Base-by-base conservation (phyloP, 306 rosid species). In the Lupinus albus region DNA sequence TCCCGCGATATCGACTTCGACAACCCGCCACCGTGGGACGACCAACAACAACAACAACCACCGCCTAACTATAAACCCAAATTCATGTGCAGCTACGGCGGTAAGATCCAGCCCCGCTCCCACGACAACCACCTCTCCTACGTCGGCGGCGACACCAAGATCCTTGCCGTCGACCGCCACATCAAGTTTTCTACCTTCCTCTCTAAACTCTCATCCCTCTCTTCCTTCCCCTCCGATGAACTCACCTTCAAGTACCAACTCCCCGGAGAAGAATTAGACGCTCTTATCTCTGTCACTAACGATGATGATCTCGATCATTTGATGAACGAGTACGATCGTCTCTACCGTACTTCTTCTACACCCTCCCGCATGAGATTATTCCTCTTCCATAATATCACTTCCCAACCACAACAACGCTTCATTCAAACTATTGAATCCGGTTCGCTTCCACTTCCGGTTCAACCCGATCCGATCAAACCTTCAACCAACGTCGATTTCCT, bases 241-340 rank as follows among this genome's bases (percentile, higher is more conserved):
- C 83, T 93, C 12, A 73, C 94, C 46, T 86, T 89, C 72, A 93
- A 89, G 88, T 93, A 93, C 73, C 98, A 93, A 75, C 97, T 93
- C 14, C 98, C 98, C 1, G 98, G 98, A 0, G 98, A 93, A 48
- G 98, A 88, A 20, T 95, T 93, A 5, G 98, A 93, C 44, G 97
- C 98, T 2, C 77, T 93, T 61, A 93, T 93, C 46, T 93, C 98
- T 6, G 96, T 93, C 21, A 70, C 96, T 8, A 93, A 85, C 81
- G 98, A 93, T 21, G 98, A 93, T 12, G 98, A 93, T 61, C 87
- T 93, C 2, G 97, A 93, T 35, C 96, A 89, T 58, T 89, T 93
- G 98, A 93, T 93, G 98, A 91, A 84, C 59, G 98, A 93, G 77
- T 93, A 83, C 51, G 98, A 93, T 65, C 98, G 98, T 11, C 89